A percentile compares a stretch with the other conserved stretches of the same genome.
phyloP scores from a whole-genome alignment of 2,329 filamentous ascomycete genomes.

The Penicillium sp. region DNA sequence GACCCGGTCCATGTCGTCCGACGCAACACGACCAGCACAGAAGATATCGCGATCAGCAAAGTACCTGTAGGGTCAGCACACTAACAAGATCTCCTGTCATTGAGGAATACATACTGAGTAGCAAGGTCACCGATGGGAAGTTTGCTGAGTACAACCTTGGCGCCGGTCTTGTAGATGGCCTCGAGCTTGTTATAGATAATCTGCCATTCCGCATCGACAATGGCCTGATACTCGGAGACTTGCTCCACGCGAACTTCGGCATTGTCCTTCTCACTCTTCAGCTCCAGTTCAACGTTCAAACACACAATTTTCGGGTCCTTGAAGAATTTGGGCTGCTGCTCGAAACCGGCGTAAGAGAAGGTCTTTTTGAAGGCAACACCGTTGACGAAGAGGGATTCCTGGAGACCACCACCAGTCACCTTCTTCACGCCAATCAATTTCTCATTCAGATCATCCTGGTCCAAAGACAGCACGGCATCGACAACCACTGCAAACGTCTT shows the following conservation, averaged over 20 bases:
- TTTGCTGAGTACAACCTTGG: conserved; percentile 96
- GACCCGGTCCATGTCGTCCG: conserved; percentile 92
- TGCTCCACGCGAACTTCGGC: conserved; percentile 97
- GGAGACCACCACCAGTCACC: conserved; percentile 89
- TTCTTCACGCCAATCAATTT: conserved; percentile 98
- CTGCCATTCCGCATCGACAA: conserved; percentile 98
- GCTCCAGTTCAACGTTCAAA: conserved; percentile 93
- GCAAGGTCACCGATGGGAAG: conserved; percentile 95
- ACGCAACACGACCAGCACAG: conserved; percentile 87
- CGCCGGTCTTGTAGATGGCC: conserved; percentile 84
- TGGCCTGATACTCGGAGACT: conserved; percentile 97
- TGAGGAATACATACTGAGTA: conserved; percentile 59
- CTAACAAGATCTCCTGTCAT: background rate
- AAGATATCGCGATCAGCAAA: conserved; percentile 98
- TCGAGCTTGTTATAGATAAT: conserved; percentile 99
- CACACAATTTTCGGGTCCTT: conserved; percentile 92
- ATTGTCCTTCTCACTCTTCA: conserved; percentile 99
- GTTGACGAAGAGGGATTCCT: conserved; percentile 94
- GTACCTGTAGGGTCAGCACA: conserved; percentile 45
- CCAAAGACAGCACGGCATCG: conserved; percentile 87
- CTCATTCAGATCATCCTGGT: conserved; percentile 95
- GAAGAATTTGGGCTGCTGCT: conserved; percentile 97
- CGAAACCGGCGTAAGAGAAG: conserved; percentile 97
- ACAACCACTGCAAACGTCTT: conserved; percentile 71
- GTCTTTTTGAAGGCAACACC: conserved; percentile 99